Percentiles rank a stretch among this genome's conserved stretches.
phyloP scores from a whole-genome alignment of 306 rosid species.

The Inga leiocalycina region DNA sequence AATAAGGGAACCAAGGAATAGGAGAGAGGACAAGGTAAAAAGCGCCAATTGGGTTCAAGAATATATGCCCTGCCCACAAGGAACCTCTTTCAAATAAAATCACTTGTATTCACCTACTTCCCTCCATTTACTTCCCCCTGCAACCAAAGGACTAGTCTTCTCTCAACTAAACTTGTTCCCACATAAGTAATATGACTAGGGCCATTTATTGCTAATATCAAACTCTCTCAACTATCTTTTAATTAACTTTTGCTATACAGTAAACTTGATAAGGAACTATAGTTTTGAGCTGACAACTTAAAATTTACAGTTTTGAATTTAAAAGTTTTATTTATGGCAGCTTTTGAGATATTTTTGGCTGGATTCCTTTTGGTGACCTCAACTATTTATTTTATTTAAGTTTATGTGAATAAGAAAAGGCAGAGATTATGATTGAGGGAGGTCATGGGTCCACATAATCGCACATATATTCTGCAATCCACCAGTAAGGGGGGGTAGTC shows the following conservation, averaged over 20 bases:
- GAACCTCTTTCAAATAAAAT: constrained; percentile 21
- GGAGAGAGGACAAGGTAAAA: constrained; percentile 41
- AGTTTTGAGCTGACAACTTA: not conserved
- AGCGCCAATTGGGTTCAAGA: constrained; percentile 32
- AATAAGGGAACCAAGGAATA: constrained; percentile 16
- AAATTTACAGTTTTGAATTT: not conserved
- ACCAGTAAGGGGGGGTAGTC: not conserved
- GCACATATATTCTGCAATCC: not conserved
- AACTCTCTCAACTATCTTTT: not conserved
- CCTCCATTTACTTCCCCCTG: constrained; percentile 28
- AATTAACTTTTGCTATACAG: no score
- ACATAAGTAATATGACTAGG: not conserved
- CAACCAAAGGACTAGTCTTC: constrained; percentile 36
- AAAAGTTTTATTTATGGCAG: not conserved
- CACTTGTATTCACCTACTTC: constrained; percentile 34
- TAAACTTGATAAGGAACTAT: not conserved
- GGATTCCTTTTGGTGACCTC: not conserved
- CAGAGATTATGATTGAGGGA: constrained; percentile 5
- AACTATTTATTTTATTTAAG: not conserved
- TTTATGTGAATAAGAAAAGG: not conserved
- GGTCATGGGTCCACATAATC: constrained; percentile 28
- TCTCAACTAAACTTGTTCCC: not conserved
- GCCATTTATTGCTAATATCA: not conserved
- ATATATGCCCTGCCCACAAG: constrained; percentile 14
- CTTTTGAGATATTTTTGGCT: not conserved